Base-by-base conservation (phyloP, 2,329 filamentous ascomycete species). In the Triangularia setosa region DNA sequence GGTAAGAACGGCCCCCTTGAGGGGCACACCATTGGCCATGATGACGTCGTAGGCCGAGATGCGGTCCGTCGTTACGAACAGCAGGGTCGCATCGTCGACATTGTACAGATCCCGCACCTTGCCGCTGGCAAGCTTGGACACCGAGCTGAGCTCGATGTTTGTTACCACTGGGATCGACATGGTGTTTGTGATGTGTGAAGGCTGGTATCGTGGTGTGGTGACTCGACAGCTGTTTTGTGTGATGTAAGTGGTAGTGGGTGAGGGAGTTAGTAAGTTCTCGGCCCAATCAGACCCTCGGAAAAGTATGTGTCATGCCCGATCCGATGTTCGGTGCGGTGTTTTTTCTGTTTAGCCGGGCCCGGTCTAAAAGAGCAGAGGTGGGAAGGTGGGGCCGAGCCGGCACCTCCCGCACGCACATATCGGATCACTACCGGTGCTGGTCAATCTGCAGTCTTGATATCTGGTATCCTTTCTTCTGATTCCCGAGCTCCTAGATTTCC, bases 11-110 rank as follows among this genome's bases (percentile, higher is more conserved):
- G 76, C 75, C 69, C 84, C 84, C 78, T 87, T 87, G 73, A 79
- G 73, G 55, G 80, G 79, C 59, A 84, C 80, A 68, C 80, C 80
- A 72, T 95, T 97, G 65, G 85, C 80, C 83, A 96, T 67, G 88
- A 96, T 87, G 71, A 96, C 92, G 83, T 98, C 94, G 81, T 94
- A 98, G 63, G 95, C 95, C 24, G 92, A 97, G 76, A 97, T 95
- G 70, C 95, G 90, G 79, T 68, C 67, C 7, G 71, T 71, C 11
- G 71, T 71, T 18, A 70, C 73, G 54, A 75, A 69, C 52, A 76
- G 66, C 58, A 76, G 69, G 1, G 72, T 71, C 64, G 70, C 69
- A 18, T 72, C 72, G 58, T 73, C 71, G 30, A 72, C 65, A 23
- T 68, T 64, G 62, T 69, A 71, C 21, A 74, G 65, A 66, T 76